These are phyloP conservation scores for Aspergillus coremiiformis DNA, from an alignment of 495 filamentous ascomycete species.

Conservation along the genomic window DNA sequence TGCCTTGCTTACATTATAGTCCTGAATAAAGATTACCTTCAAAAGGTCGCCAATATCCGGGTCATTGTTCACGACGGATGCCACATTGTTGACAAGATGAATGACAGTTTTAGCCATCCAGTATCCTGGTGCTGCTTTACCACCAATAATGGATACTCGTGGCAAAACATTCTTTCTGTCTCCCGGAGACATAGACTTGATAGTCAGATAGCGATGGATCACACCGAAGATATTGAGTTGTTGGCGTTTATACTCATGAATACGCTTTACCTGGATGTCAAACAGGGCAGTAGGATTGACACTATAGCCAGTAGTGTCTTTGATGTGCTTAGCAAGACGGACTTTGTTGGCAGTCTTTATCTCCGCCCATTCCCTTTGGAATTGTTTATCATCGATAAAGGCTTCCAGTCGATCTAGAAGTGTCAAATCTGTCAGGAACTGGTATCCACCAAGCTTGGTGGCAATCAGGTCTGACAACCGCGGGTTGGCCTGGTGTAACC, in stretches of 20 bases:
- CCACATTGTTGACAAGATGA: slow-evolving; percentile 89
- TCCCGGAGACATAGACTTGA: slow-evolving; percentile 77
- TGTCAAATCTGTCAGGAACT: slow-evolving; percentile 83
- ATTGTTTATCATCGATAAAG: slow-evolving; percentile 74
- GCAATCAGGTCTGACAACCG: slow-evolving; percentile 86
- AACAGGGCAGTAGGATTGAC: slow-evolving; percentile 88
- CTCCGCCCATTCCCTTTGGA: slow-evolving; percentile 84
- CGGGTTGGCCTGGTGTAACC: slow-evolving; percentile 97
- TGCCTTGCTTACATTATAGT: slow-evolving; percentile 99
- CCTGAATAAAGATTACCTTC: slow-evolving; percentile 94
- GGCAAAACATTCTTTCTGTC: slow-evolving; percentile 83
- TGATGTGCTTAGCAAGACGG: slow-evolving; percentile 83
- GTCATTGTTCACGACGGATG: slow-evolving; percentile 86
- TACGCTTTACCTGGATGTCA: slow-evolving; percentile 96
- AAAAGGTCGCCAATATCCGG: slow-evolving; percentile 84
- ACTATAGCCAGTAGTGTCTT: slow-evolving; percentile 63
- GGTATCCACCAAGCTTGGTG: slow-evolving; percentile 72
- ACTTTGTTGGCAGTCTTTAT: slow-evolving; percentile 79
- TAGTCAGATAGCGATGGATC: slow-evolving; percentile 85
- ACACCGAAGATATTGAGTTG: slow-evolving; percentile 98
- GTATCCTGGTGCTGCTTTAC: slow-evolving; percentile 95
- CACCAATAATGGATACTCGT: slow-evolving; percentile 95
- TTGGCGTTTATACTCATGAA: slow-evolving; percentile 99
- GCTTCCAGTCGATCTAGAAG: slow-evolving; percentile 74
- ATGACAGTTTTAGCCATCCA: slow-evolving; percentile 99